Base-by-base conservation (phyloP, 2,329 filamentous ascomycete species). In the Venturia carpophila region DNA sequence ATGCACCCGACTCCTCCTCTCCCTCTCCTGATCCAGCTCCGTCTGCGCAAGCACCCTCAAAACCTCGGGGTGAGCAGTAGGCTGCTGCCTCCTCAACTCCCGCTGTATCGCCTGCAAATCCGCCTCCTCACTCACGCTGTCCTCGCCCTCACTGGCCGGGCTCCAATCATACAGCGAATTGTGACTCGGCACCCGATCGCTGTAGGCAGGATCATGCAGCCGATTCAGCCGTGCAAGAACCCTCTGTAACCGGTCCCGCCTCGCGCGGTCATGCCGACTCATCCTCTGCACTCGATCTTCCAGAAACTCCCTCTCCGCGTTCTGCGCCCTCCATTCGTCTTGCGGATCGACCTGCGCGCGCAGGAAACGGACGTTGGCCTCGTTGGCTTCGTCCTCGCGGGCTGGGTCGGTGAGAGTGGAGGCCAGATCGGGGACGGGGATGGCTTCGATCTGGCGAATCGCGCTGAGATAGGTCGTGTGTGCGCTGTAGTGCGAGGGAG, bases 111-210 rank as follows among this genome's bases (percentile, higher is more conserved):
- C 72, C 60, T 77, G 74, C 62, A 78, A 70, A 66, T 78, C 77
- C 41, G 27, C 34, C 55, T 62, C 45, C 34, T 66, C 63, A 27
- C 30, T 65, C 1, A 21, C 37, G 15, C 7, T 30, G 19, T 66
- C 62, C 17, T 43, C 45, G n/a, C 39, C 60, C 37, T 66, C 64
- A 30, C 60, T 49, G 17, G 34, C 47, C 42, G 83, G 82, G 34
- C 34, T 47, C 84, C 84, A 86, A 71, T 85, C 83, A 73, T 86
- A 86, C 55, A 86, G 74, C 64, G 76, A 80, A 69, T 84, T 82
- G 67, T 79, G 73, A 69, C 78, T 79, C 21, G 83, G 81, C 10
- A 81, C 76, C 62, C 80, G 79, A 68, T 82, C 79, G 66, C 83
- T 80, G 69, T 86, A 86, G 47, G 73, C 69, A 49, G 77, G 72